A percentile compares a stretch with the other conserved stretches of the same genome.
phyloP scores from a whole-genome alignment of 148 eudicot species.

The Rhododendron williamsianum region DNA sequence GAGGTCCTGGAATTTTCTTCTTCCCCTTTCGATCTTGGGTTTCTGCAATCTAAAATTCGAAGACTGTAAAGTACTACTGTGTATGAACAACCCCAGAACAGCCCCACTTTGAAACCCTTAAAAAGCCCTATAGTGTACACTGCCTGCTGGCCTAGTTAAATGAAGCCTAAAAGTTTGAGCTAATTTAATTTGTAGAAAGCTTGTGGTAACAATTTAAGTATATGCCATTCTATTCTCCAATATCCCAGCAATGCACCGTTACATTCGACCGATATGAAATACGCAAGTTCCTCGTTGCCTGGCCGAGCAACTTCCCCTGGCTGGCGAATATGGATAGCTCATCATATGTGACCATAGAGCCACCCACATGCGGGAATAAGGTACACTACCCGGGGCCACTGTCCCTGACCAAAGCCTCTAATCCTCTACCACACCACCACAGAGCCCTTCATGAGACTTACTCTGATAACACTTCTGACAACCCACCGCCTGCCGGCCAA shows the following conservation, averaged over 20 bases:
- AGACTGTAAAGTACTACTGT: neutral
- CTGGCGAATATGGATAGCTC: neutral
- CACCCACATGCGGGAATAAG: neutral
- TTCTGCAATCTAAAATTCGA: neutral
- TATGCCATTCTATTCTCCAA: neutral
- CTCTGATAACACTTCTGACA: neutral
- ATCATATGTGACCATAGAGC: neutral
- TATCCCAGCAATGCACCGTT: neutral
- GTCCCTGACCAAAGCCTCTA: neutral
- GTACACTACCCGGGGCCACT: neutral
- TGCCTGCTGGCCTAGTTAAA: neutral
- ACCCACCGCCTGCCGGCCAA: neutral
- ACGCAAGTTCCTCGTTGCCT: neutral
- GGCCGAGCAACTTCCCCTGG: neutral
- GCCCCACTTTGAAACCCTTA: neutral
- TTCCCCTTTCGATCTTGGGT: neutral
- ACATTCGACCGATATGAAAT: neutral
- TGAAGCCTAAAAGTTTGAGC: neutral
- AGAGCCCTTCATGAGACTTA: neutral
- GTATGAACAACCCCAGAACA: neutral
- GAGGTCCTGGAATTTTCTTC: neutral
- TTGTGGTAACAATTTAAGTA: neutral
- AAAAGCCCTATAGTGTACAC: neutral
- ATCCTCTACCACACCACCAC: neutral
- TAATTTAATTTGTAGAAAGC: neutral